These are phyloP conservation scores for Fusarium stilboides DNA, from an alignment of 2,329 filamentous ascomycete species.

Conservation along the genomic window DNA sequence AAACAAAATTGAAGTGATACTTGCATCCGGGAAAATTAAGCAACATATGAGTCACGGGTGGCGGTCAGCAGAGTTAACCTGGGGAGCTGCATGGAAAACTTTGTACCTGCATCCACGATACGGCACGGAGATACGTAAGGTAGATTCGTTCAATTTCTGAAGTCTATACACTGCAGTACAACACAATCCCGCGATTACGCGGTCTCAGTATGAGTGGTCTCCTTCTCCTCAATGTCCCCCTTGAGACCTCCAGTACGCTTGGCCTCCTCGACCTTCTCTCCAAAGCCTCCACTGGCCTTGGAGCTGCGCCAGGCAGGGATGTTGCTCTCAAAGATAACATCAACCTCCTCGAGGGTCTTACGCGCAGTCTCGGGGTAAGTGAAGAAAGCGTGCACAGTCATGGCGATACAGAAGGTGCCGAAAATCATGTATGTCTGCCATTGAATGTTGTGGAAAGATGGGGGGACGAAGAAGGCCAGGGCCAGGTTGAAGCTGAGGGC, in stretches of 20 bases:
- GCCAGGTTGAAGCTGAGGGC: constrained; percentile 57
- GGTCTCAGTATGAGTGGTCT: constrained; percentile 39
- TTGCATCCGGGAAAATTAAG: neutral
- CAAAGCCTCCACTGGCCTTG: constrained; percentile 28
- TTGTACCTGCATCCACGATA: neutral
- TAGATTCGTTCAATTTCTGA: neutral
- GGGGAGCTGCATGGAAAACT: neutral
- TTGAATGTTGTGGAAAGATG: constrained; percentile 57
- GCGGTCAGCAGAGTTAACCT: neutral
- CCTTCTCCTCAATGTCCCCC: constrained; percentile 30
- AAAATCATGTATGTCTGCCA: constrained; percentile 67
- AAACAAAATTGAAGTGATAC: neutral
- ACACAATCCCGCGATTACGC: constrained; percentile 10
- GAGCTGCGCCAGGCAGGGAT: constrained; percentile 45
- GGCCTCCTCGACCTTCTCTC: constrained; percentile 39
- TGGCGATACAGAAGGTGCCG: constrained; percentile 60
- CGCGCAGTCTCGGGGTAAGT: constrained; percentile 69
- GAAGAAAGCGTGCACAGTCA: constrained; percentile 64
- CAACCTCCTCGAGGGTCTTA: constrained; percentile 48
- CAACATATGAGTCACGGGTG: neutral
- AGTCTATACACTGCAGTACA: neutral
- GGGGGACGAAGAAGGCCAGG: constrained; percentile 58
- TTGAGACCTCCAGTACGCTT: constrained; percentile 43
- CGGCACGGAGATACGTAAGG: neutral
- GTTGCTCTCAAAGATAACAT: constrained; percentile 42